phyloP scores from a whole-genome alignment of 306 rosid species.

The Cucumis cinereus region DNA sequence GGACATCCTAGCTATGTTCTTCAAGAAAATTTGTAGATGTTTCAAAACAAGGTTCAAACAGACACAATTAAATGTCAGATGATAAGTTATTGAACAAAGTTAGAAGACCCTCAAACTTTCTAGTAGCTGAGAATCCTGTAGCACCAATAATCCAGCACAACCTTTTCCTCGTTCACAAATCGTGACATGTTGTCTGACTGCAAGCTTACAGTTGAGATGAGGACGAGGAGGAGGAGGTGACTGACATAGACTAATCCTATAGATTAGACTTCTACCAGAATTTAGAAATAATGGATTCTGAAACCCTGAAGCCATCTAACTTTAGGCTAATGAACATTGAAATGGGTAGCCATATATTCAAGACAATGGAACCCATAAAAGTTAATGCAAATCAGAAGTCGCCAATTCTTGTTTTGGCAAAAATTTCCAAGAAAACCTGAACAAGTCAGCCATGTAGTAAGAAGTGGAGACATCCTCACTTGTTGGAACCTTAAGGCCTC shows the following conservation, averaged over 20 bases:
- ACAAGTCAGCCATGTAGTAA: conserved; percentile 45
- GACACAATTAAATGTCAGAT: background rate
- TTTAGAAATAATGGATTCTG: background rate
- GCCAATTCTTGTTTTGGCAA: conserved; percentile 9
- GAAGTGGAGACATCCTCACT: conserved; percentile 40
- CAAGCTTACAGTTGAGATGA: background rate
- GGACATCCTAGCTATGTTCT: background rate
- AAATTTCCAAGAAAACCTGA: conserved; percentile 45
- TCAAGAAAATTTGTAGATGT: background rate
- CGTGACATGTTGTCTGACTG: background rate
- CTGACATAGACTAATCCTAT: background rate
- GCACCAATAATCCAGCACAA: background rate
- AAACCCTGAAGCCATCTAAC: background rate
- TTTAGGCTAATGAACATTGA: background rate
- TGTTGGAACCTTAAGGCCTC: conserved; percentile 47
- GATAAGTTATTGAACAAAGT: background rate
- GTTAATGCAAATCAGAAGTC: background rate
- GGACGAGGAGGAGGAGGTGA: background rate
- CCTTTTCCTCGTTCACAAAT: background rate
- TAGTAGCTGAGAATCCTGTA: background rate
- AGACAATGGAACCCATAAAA: background rate
- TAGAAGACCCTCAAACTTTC: background rate
- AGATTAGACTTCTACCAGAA: background rate
- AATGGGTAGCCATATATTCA: conserved; percentile 2
- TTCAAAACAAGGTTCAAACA: background rate